Base-by-base conservation (phyloP, 768 basidiomycete genomes). In the Rhodotorula kratochvilovae region DNA sequence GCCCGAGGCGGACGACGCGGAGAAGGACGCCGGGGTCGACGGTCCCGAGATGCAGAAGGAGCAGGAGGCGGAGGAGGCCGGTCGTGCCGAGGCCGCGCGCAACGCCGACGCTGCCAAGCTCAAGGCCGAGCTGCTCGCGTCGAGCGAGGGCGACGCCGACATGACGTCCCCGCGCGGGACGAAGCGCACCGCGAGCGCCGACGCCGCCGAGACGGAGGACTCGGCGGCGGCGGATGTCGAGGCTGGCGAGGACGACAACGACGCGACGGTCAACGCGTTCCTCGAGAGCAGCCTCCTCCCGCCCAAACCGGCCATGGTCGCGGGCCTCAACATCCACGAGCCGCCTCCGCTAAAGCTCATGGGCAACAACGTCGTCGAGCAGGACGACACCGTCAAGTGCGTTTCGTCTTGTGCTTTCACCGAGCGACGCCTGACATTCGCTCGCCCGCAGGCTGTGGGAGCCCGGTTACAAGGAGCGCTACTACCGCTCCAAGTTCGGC, bases 361-460 rank as follows among this genome's bases (percentile, higher is more conserved):
- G 79, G 89, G 95, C 63, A 92, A 97, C 79, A 95, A 94, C 33
- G 91, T 92, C 0, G 94, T 97, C 39, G 90, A 94, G 65, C 94
- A 98, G 80, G 88, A 88, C 73, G 96, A 99, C 78, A 88, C 87
- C 48, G 92, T 99, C 76, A 89, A 88, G 94, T 94, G 80, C 75
- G 89, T 76, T 13, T 16, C 31, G 13, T 29, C 1, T 7, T 3
- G 15, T 50, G 2, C 53, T 36, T 8, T 15, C 43, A 21, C 31
- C 33, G 35, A 19, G 27, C 42, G 54, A 31, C 12, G 16, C 27
- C 54, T 54, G 11, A 42, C 58, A 46, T 36, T 45, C 46, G 11
- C 54, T 2, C 11, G 16, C 39, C 25, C 16, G 11, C 76, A 97
- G 95, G 78, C 82, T 98, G 31, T 99, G 91, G 88, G 93, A 98